phyloP scores from a whole-genome alignment of 2,329 filamentous ascomycete genomes.

The Monilinia vaccinii-corymbosi region DNA sequence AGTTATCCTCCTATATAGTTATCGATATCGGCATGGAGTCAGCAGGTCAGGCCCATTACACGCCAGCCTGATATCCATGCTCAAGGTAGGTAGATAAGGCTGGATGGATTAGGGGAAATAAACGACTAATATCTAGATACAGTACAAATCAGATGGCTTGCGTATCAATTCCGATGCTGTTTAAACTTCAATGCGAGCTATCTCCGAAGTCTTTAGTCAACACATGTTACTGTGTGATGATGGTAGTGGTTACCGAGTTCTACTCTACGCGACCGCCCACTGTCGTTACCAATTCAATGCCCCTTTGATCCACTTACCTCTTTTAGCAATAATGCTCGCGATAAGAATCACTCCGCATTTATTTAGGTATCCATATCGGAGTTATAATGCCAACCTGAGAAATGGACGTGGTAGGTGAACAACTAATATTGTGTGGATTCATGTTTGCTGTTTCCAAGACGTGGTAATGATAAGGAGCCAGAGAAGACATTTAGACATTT shows the following conservation, averaged over 20 bases:
- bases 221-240: background rate
- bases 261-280: too few relatives aligned
- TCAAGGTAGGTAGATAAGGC: background rate
- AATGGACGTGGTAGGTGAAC: background rate
- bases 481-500: background rate
- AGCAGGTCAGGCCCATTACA: background rate
- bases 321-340: background rate
- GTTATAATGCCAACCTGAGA: background rate
- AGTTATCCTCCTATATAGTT: background rate
- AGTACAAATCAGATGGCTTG: background rate
- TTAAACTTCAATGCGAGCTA: background rate
- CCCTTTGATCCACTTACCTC: constrained; percentile 1
- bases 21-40: background rate
- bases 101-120: background rate
- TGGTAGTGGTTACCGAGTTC: background rate
- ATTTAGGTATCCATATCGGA: background rate
- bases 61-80: constrained; percentile 3
- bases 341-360: background rate
- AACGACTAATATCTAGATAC: background rate
- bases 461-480: background rate
- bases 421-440: background rate
- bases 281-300: too few relatives aligned
- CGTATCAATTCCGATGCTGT: background rate
- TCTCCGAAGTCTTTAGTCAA: background rate
- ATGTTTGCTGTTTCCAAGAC: background rate